phyloP scores from a whole-genome alignment of 2,329 filamentous ascomycete genomes.

The Cladophialophora immunda region DNA sequence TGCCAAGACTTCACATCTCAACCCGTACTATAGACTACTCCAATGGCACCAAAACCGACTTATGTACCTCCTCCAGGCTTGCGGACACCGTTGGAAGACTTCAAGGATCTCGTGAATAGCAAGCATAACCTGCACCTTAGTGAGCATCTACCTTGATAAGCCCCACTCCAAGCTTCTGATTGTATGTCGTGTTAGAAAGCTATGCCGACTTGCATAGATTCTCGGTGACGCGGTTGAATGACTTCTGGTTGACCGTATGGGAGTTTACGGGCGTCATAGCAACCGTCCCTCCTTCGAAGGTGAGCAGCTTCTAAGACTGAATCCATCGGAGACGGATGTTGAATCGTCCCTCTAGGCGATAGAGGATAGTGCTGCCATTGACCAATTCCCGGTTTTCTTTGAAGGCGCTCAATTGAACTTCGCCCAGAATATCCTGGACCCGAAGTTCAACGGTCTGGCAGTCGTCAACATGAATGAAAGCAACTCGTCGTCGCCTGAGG shows the following conservation, averaged over 20 bases:
- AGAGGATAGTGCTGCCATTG: slow-evolving; percentile 48
- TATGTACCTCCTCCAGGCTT: slow-evolving; percentile 1
- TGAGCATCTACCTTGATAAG: neutral
- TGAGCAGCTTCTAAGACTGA: neutral
- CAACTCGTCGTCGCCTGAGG: slow-evolving; percentile 41
- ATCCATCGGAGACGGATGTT: neutral
- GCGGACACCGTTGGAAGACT: slow-evolving; percentile 5
- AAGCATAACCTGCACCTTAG: neutral
- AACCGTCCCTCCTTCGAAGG: slow-evolving; percentile 41
- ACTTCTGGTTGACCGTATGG: slow-evolving; percentile 54
- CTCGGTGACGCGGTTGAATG: slow-evolving; percentile 48
- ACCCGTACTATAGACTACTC: neutral
- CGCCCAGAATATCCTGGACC: slow-evolving; percentile 39
- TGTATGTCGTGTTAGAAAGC: neutral
- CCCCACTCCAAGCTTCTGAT: neutral
- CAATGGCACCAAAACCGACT: slow-evolving; percentile 2
- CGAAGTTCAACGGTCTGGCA: neutral
- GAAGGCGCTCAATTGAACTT: slow-evolving; percentile 48
- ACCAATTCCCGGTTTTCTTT: slow-evolving; percentile 50
- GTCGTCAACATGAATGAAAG: slow-evolving; percentile 41
- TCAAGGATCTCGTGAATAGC: neutral
- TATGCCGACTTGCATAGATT: slow-evolving; percentile 50
- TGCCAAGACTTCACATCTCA: neutral
- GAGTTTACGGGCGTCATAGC: slow-evolving; percentile 46
- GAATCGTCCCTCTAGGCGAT: slow-evolving; percentile 44